Evolutionary conservation across 2,329 filamentous ascomycete genomes (phyloP).

Genomic region (Sclerotinia borealis): DNA sequence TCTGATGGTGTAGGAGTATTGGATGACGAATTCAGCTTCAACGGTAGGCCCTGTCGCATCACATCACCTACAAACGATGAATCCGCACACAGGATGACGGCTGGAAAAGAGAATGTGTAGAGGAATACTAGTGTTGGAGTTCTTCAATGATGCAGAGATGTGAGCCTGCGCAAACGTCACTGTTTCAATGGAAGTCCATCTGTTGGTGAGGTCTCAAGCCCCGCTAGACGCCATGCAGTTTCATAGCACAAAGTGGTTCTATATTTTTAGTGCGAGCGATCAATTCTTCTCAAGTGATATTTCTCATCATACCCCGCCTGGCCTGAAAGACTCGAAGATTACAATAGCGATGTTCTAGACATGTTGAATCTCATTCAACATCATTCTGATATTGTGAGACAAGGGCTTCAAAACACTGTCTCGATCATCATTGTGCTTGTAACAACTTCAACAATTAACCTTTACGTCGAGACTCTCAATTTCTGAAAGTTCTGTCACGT

Average conservation of each 20-base stretch:
- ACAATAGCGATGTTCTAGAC: background rate
- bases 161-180: background rate
- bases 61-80: background rate
- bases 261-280: background rate
- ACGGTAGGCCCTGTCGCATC: background rate
- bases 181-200: background rate
- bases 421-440: background rate
- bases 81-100: background rate
- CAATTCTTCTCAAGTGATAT: background rate
- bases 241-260: background rate
- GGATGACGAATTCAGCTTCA: conserved; percentile 8
- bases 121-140: background rate
- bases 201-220: conserved; percentile 10
- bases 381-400: background rate
- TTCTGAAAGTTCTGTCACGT: background rate
- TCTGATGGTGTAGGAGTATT: background rate
- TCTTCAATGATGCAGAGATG: background rate
- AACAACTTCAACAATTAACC: background rate
- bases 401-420: background rate
- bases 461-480: background rate
- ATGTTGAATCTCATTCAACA: background rate
- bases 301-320: background rate
- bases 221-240: background rate
- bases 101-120: background rate
- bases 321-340: background rate